Base-by-base conservation (phyloP, 345 rosid genomes). In the Euphorbia tirucalli region DNA sequence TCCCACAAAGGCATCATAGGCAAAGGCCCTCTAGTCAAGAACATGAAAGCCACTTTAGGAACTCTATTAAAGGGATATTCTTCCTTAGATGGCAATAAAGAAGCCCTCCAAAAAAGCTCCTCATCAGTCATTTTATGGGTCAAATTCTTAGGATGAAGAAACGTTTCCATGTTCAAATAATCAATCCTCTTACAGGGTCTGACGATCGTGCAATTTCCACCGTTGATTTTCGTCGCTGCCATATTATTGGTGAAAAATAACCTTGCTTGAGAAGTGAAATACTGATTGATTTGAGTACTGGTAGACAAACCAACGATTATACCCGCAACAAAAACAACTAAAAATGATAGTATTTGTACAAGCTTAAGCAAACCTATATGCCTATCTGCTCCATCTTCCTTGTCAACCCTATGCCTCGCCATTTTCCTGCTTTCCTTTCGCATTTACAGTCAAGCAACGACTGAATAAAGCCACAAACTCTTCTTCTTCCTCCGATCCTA, bases 1-100 rank as follows among this genome's bases (percentile, higher is more conserved):
- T 93, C 97, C 98, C 98, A 93, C 30, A 93, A 52, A 35, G 94
- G 96, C 83, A 88, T 69, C 90, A 93, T 60, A 2, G 98, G 98
- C 77, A 93, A 79, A 1, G 93, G 94, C 7, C 98, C 98, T 83
- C 98, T 83, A 11, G 96, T 90, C 75, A 93, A 75, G 68, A 93
- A 93, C 97, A 93, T 83, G 74, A 93, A 93, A 1, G 97, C 97
- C 68, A 93, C 83, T 54, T 88, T 93, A 14, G 90, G 94, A 49
- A 87, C 86, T 50, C 96, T 81, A 11, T 70, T 61, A 74, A 78
- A 91, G 9, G 98, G 98, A 80, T 78, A 87, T 54, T 72, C 89
- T 1, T 78, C 78, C 75, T 85, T 91, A 25, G 71, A 78, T 3
- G 98, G 98, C 69, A 82, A 72, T 94, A 90, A 77, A 1, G 98